Percentiles rank a stretch among this genome's conserved stretches.
Conservation (phyloP, 345 rosid species). For the Cardamine chenopodiifolia region DNA sequence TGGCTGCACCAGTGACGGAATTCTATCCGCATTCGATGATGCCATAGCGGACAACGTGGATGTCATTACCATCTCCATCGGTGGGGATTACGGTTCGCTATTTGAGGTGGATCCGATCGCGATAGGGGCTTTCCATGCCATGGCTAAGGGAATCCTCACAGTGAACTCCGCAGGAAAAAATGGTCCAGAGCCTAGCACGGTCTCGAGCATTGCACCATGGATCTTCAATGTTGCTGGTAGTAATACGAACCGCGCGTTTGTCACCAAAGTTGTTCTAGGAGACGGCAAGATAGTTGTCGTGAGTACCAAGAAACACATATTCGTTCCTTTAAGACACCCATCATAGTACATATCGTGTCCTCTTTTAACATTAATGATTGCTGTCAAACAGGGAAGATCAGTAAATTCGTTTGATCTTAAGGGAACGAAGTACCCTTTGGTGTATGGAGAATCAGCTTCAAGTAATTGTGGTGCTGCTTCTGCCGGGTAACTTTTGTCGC, state of each 20-base stretch:
- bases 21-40: constrained; percentile 50
- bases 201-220: constrained; percentile 51
- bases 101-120: constrained; percentile 38
- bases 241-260: constrained; percentile 46
- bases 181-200: constrained; percentile 18
- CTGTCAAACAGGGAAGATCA: constrained; percentile 47
- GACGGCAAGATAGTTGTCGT: constrained; percentile 49
- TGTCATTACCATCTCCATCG: constrained; percentile 49
- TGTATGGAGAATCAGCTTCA: constrained; percentile 33
- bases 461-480: constrained; percentile 18
- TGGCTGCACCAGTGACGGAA: constrained; percentile 5
- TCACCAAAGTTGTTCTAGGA: constrained; percentile 50
- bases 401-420: constrained; percentile 43
- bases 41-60: constrained; percentile 53
- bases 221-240: constrained; percentile 56
- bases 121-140: constrained; percentile 60
- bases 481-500: constrained; percentile 24
- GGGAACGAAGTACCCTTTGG: constrained; percentile 44
- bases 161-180: constrained; percentile 52
- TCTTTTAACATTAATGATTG: not conserved
- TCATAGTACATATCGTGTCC: not conserved
- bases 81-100: rapidly evolving
- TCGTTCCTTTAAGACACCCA: not conserved
- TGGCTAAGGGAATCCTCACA: constrained; percentile 55
- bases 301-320: constrained; percentile 32